These are phyloP conservation scores for Rubia yunnanensis DNA, from an alignment of 257 asterid genomes.

Conservation along the genomic window DNA sequence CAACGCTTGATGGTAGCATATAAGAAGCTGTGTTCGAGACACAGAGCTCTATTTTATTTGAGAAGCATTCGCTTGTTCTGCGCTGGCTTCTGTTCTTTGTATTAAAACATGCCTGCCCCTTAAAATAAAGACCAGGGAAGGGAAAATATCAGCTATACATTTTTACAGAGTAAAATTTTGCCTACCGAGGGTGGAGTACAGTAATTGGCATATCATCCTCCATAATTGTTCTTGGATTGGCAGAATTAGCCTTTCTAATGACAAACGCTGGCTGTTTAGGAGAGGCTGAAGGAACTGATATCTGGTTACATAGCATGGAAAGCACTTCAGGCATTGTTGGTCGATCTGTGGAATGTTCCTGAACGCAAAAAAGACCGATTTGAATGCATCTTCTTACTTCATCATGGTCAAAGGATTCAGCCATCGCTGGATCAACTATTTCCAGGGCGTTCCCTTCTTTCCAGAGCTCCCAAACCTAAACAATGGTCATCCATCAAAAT, in stretches of 20 bases:
- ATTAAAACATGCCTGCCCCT: not conserved
- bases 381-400: constrained; percentile 22
- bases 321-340: constrained; percentile 18
- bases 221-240: not conserved
- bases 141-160: too few species aligned
- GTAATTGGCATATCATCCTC: not conserved
- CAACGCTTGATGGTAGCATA: too few species aligned
- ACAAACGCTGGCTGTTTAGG: constrained; percentile 21
- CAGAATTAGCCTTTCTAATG: not conserved
- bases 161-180: not conserved
- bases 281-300: constrained; percentile 2
- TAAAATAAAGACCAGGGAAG: not conserved
- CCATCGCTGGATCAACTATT: constrained; percentile 12
- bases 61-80: too few species aligned
- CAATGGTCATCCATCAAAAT: not conserved
- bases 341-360: constrained; percentile 19
- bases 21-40: too few species aligned
- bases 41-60: too few species aligned
- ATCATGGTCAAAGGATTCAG: constrained; percentile 3
- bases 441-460: constrained; percentile 13
- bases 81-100: too few species aligned
- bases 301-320: constrained; percentile 23
- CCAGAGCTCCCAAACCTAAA: constrained; percentile 31
- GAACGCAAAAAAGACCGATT: constrained; percentile 29
- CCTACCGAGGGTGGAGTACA: not conserved